Conservation (phyloP, 2,329 filamentous ascomycete genomes). For the Trichothecium sympodiale region DNA sequence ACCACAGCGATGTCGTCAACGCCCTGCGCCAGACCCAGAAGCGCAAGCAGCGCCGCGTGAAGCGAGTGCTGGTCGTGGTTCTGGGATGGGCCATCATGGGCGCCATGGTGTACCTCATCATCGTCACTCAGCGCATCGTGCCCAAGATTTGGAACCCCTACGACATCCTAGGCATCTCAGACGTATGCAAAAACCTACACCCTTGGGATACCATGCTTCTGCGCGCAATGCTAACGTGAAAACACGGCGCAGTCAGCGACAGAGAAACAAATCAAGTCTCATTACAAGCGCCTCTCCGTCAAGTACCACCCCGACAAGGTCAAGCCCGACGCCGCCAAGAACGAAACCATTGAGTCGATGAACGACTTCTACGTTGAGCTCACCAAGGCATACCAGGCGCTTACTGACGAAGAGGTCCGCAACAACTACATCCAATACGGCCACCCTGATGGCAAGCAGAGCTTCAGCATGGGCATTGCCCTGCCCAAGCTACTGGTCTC, state of each 20-base stretch:
- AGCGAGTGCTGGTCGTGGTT: constrained; percentile 67
- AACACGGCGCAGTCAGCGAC: constrained; percentile 50
- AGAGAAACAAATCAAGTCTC: constrained; percentile 85
- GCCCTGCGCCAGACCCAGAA: constrained; percentile 75
- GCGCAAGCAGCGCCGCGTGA: constrained; percentile 79
- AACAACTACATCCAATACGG: constrained; percentile 96
- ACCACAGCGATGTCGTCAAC: constrained; percentile 76
- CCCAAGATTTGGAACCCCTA: constrained; percentile 94
- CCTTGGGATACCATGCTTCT: neutral
- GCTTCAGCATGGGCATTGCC: constrained; percentile 94
- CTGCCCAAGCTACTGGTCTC: constrained; percentile 86
- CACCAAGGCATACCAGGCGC: constrained; percentile 93
- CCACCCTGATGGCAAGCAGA: constrained; percentile 96
- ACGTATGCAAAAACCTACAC: constrained; percentile 38
- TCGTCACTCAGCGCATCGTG: constrained; percentile 58
- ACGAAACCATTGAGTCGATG: constrained; percentile 74
- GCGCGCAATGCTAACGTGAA: neutral
- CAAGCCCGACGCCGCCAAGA: constrained; percentile 70
- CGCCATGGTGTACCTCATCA: constrained; percentile 86
- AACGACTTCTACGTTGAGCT: constrained; percentile 89
- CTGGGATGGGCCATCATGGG: constrained; percentile 75
- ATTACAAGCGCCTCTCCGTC: constrained; percentile 78
- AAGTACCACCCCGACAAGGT: constrained; percentile 91
- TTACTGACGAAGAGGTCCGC: constrained; percentile 93
- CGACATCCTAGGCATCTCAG: constrained; percentile 78